Evolutionary conservation across 108 stramenopile genomes (phyloP).

Genomic region (Poteriospumella lacustris): DNA sequence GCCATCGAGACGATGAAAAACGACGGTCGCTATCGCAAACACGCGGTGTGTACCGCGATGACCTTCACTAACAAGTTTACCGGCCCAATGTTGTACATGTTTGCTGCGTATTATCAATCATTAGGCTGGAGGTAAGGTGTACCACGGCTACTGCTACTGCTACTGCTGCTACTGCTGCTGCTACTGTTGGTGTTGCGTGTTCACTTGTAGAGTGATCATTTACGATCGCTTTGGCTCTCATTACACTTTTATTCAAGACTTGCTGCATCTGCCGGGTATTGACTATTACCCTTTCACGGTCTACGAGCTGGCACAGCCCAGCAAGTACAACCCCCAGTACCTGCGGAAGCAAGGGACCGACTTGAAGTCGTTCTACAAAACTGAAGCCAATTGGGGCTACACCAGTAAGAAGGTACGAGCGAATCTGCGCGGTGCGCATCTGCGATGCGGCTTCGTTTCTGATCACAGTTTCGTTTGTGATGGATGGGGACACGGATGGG

Average conservation of each 20-base stretch:
- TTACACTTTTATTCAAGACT: neutral
- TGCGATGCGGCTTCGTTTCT: no score
- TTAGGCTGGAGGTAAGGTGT: neutral
- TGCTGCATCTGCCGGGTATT: neutral
- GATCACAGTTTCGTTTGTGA: no score
- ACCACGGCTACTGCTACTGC: no score
- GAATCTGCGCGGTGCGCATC: neutral
- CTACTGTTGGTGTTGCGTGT: no score
- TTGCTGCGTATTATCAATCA: neutral
- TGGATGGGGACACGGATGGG: neutral
- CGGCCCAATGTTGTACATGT: slow-evolving; percentile 7
- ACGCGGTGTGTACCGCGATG: slow-evolving; percentile 1
- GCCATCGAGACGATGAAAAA: no score
- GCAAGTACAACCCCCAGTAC: neutral
- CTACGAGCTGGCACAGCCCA: neutral
- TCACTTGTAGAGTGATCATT: neutral
- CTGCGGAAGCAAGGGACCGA: neutral
- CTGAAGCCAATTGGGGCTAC: slow-evolving; percentile 6
- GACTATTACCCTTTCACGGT: slow-evolving; percentile 25
- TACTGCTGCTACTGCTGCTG: no score
- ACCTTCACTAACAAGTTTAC: neutral
- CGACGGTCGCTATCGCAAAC: no score
- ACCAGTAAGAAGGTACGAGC: neutral
- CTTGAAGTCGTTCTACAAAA: neutral
- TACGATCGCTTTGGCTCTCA: slow-evolving; percentile 18